These are phyloP conservation scores for Cymodocea nodosa DNA, from an alignment of 116 monocot genomes.

Conservation along the genomic window DNA sequence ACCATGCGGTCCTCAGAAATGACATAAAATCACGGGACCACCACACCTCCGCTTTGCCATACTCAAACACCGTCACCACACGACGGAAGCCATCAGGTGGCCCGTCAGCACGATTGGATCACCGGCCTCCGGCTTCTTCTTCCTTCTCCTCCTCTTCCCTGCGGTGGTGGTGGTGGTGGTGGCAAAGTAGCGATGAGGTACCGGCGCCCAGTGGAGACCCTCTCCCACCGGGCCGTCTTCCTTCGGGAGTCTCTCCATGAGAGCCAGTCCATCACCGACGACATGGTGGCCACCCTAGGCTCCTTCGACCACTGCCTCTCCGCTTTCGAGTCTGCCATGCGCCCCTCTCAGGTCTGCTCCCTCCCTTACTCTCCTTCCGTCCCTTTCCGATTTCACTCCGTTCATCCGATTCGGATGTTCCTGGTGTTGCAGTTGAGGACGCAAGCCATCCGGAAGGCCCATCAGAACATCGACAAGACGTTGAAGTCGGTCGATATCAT, in stretches of 20 bases:
- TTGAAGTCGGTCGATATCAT: conserved; percentile 75
- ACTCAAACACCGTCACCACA: too few relatives aligned
- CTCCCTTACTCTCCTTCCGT: neutral
- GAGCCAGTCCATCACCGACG: conserved; percentile 53
- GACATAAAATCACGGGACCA: too few relatives aligned
- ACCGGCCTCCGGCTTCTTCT: too few relatives aligned
- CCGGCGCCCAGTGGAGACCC: conserved; percentile 10
- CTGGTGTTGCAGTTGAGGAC: conserved; percentile 49
- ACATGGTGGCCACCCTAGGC: conserved; percentile 76
- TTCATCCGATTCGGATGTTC: neutral
- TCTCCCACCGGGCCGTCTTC: conserved; percentile 33
- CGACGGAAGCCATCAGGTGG: too few relatives aligned
- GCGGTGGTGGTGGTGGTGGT: too few relatives aligned
- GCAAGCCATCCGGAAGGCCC: conserved; percentile 58
- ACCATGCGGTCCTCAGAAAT: too few relatives aligned
- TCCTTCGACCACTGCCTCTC: conserved; percentile 94
- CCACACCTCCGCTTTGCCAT: too few relatives aligned
- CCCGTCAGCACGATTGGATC: too few relatives aligned
- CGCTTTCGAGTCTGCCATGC: conserved; percentile 85
- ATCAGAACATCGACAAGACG: conserved; percentile 83
- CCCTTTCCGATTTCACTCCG: neutral
- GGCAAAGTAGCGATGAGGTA: too few relatives aligned
- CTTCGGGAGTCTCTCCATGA: conserved; percentile 66
- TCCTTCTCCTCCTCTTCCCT: too few relatives aligned
- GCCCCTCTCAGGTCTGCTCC: conserved; percentile 20